Evolutionary conservation across 2,329 filamentous ascomycete genomes (phyloP).

Genomic region (Hymenoscyphus occultus): DNA sequence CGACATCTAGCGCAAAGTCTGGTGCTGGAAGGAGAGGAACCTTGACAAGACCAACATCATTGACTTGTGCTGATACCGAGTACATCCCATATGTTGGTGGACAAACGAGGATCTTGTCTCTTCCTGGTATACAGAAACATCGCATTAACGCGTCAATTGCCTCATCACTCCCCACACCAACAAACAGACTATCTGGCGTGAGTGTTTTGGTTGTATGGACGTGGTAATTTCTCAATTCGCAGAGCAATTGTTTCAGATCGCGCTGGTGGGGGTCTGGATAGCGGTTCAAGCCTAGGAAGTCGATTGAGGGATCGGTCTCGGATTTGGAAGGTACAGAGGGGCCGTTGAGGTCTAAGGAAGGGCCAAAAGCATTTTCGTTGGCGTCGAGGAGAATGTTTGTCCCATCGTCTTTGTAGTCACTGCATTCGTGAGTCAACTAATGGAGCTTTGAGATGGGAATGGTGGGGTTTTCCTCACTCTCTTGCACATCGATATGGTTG

Average conservation of each 20-base stretch:
- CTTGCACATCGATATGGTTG: slow-evolving; percentile 78
- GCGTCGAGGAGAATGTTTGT: slow-evolving; percentile 94
- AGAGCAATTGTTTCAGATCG: slow-evolving; percentile 82
- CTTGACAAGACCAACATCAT: slow-evolving; percentile 82
- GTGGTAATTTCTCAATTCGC: slow-evolving; percentile 82
- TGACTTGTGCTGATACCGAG: slow-evolving; percentile 86
- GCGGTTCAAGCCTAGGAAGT: slow-evolving; percentile 81
- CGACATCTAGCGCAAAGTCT: slow-evolving; percentile 70
- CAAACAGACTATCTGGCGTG: slow-evolving; percentile 80
- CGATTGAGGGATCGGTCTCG: slow-evolving; percentile 55
- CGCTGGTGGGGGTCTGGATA: slow-evolving; percentile 96
- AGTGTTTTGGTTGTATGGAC: slow-evolving; percentile 72
- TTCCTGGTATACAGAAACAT: slow-evolving; percentile 85
- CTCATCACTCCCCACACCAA: slow-evolving; percentile 94
- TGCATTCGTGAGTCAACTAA: slow-evolving; percentile 43
- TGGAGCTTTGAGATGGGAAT: not conserved
- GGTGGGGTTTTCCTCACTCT: slow-evolving; percentile 57
- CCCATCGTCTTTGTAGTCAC: slow-evolving; percentile 98
- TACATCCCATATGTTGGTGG: slow-evolving; percentile 99
- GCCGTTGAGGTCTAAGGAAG: slow-evolving; percentile 59
- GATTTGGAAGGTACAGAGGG: slow-evolving; percentile 41
- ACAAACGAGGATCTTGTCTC: slow-evolving; percentile 89
- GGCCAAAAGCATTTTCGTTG: slow-evolving; percentile 96
- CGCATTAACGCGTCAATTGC: slow-evolving; percentile 92
- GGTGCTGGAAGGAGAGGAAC: slow-evolving; percentile 75